Evolutionary conservation across 2,329 filamentous ascomycete species (phyloP).

Genomic region (Neonectria neomacrospora): DNA sequence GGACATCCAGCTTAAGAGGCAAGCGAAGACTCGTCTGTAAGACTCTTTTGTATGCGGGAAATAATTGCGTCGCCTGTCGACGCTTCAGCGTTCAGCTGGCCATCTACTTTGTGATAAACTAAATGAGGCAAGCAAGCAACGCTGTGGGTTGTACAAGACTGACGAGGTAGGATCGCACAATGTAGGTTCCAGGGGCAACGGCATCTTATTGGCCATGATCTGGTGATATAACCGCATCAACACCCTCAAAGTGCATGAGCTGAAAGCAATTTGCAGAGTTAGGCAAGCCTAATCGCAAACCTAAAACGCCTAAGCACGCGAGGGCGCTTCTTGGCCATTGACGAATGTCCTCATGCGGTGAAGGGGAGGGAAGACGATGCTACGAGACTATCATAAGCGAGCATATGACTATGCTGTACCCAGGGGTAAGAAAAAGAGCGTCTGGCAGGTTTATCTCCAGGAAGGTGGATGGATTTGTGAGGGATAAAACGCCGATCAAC

Average conservation of each 20-base stretch:
- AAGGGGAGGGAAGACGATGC: conserved; percentile 7
- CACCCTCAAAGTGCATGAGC: conserved; percentile 32
- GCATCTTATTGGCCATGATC: conserved; percentile 26
- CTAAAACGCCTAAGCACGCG: conserved; percentile 34
- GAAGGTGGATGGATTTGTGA: neutral
- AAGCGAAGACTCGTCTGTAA: neutral
- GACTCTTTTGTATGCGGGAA: conserved; percentile 2
- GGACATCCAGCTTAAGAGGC: conserved; percentile 4
- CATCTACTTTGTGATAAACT: conserved; percentile 8
- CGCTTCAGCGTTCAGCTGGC: neutral
- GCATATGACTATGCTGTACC: conserved; percentile 7
- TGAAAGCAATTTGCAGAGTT: conserved; percentile 31
- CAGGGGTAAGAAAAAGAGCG: neutral
- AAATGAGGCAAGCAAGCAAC: conserved; percentile 8
- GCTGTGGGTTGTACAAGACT: conserved; percentile 17
- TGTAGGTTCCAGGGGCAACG: conserved; percentile 28
- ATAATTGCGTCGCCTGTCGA: conserved; percentile 14
- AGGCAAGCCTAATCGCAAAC: conserved; percentile 27
- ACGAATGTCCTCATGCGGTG: conserved; percentile 1
- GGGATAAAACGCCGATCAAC: neutral
- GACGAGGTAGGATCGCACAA: conserved; percentile 16
- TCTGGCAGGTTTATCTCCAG: neutral
- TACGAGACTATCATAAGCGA: neutral
- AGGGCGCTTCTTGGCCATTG: conserved; percentile 1
- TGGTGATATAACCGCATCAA: conserved; percentile 15